phyloP scores from a whole-genome alignment of 805 yeast genomes.

The Alloascoidea africana region DNA sequence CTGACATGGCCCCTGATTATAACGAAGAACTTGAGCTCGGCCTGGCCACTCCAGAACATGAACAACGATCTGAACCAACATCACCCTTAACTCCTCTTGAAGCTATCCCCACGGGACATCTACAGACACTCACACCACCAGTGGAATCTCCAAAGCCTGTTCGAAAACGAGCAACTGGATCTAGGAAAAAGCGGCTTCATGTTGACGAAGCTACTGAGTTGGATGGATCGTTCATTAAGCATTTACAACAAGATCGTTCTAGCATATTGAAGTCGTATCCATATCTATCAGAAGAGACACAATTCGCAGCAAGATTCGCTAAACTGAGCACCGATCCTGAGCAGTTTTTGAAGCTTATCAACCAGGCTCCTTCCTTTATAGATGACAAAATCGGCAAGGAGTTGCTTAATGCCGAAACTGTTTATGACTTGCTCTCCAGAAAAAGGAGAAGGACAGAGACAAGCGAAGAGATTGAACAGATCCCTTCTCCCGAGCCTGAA shows the following conservation, averaged over 20 bases:
- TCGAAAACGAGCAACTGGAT: slow-evolving; percentile 7
- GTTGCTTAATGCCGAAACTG: not conserved
- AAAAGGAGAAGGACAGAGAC: slow-evolving; percentile 5
- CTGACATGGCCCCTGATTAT: slow-evolving; percentile 11
- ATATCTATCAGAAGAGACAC: slow-evolving; percentile 7
- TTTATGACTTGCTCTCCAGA: not conserved
- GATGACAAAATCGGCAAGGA: not conserved
- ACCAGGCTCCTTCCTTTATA: not conserved
- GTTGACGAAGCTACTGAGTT: slow-evolving; percentile 31
- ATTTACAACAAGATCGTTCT: slow-evolving; percentile 16
- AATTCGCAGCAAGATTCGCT: not conserved
- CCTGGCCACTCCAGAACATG: not conserved
- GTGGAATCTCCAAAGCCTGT: slow-evolving; percentile 3
- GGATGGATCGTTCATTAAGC: slow-evolving; percentile 22
- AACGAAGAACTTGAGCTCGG: slow-evolving; percentile 4
- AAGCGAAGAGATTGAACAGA: slow-evolving; percentile 3
- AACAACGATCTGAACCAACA: not conserved
- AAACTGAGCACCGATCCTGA: slow-evolving; percentile 1
- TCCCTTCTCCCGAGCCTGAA: slow-evolving; percentile 1
- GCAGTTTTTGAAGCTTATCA: not conserved
- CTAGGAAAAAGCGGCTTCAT: slow-evolving; percentile 24
- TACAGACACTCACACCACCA: slow-evolving; percentile 3
- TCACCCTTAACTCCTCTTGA: slow-evolving; percentile 4
- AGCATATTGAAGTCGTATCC: slow-evolving; percentile 7
- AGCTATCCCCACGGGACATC: slow-evolving; percentile 7